A percentile compares a stretch with the other conserved stretches of the same genome.
These are phyloP conservation scores for Dictyostelium intermedium DNA, from an alignment of 78 protist genomes.

Conservation along the genomic window DNA sequence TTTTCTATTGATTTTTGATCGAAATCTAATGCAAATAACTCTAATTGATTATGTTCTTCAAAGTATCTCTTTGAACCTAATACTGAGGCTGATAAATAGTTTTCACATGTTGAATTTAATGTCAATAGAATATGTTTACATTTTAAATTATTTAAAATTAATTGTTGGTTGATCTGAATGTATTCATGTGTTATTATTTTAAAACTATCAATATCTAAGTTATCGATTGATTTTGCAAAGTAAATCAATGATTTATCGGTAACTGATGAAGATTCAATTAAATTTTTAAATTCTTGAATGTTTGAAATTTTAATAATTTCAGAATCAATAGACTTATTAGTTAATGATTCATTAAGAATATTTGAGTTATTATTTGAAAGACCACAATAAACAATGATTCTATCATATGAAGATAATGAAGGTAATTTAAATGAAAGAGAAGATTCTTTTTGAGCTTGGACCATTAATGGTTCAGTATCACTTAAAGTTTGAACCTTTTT, in stretches of 20 bases:
- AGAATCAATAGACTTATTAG: not conserved
- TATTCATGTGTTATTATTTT: not conserved
- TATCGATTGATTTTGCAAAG: not conserved
- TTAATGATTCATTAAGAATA: not conserved
- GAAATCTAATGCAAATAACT: not conserved
- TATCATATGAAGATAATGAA: not conserved
- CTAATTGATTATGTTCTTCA: not conserved
- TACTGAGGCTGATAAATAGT: not conserved
- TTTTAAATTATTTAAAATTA: too few species aligned
- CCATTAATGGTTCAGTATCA: too few species aligned
- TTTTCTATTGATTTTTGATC: not conserved
- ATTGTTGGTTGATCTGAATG: not conserved
- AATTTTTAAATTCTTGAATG: not conserved
- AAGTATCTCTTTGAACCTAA: not conserved
- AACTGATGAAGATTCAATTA: not conserved
- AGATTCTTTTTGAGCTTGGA: too few species aligned
- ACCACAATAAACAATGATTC: not conserved
- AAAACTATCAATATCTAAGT: too few species aligned
- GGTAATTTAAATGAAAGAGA: not conserved
- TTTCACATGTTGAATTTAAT: not conserved
- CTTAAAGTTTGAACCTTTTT: too few species aligned
- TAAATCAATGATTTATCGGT: not conserved
- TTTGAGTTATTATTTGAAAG: too few species aligned
- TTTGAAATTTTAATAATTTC: not conserved
- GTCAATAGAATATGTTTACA: not conserved